Evolutionary conservation across 441 rosid species (phyloP), one percentile per base, ranked within the genome.

Genomic region (Melastoma candidum): DNA sequence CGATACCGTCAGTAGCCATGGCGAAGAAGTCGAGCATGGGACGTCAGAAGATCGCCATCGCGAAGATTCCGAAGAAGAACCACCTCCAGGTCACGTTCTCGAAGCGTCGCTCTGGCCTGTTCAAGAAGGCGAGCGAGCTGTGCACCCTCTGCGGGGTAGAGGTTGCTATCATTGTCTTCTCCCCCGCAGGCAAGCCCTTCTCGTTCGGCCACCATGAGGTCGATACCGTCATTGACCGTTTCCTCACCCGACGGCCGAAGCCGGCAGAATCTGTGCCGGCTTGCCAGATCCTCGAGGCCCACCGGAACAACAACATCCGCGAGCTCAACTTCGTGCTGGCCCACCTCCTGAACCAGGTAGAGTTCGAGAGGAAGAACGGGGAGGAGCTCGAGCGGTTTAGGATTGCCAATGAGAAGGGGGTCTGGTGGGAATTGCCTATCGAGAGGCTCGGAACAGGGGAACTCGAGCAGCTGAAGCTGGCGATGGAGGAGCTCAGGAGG

Each of bases 371-470:
- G 57, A 51, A 12, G 51, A 56, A 50, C 2, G 56, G 63, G 49
- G 63, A 51, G 57, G 63, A 46, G 56, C 50, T 59, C 26, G 57
- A 59, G 12, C 47, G 46, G 27, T 24, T 29, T 46, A 36, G 7
- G 45, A 32, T 22, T 6, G 47, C 3, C 48, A 22, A 55, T 22
- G 44, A 36, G 26, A 44, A 32, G 26, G 50, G 29, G 48, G 27
- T 24, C 10, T 51, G 63, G 63, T 59, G 63, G 63, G 57, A 51
- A 56, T 29, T 29, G 1, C 63, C 63, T 26, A 44, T 44, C 9
- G 55, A 59, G 1, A 55, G 50, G 24, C 46, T 59, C 3, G 49
- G 43, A 29, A 9, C 44, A 11, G 12, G 13, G 3, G 56, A 59
- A 55, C 63, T 59, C 5, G 55, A 59, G 56, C 63, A 49, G 48